Evolutionary conservation across 768 basidiomycete species (phyloP), one percentile per base, ranked within the genome.

Genomic region (Naganishia friedmannii): DNA sequence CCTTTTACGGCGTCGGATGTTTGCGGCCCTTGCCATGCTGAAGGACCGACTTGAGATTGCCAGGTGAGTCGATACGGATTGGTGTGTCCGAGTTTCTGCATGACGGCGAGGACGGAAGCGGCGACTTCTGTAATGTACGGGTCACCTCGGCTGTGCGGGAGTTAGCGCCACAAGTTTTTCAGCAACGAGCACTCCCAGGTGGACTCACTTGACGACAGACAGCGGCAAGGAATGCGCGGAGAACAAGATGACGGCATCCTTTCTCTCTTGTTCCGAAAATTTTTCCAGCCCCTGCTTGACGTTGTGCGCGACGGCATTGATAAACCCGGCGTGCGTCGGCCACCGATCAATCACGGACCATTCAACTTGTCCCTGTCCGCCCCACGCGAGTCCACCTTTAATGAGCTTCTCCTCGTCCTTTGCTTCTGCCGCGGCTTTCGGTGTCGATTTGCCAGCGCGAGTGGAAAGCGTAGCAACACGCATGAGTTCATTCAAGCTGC

Each of bases 321-420:
- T 86, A 76, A 98, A 90, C 4, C 96, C 96, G 6, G 89, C 85
- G 80, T 99, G 91, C 12, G 92, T 92, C 10, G 93, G 93, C 96
- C 96, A 99, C 31, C 96, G 87, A 83, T 99, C 96, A 77, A 99
- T 90, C 7, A 98, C 93, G 78, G 91, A 95, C 96, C 96, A 99
- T 76, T 92, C 86, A 28, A 99, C 74, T 82, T 83, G 57, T 84
- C 84, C 60, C 85, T 89, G 73, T 84, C 82, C 66, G 86, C 88
- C 32, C 88, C 89, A 45, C 83, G 87, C 86, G 67, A 72, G 46
- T 0, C 71, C 67, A 32, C 67, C 71, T 31, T 72, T 72, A 34
- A 70, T 75, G 82, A 83, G 78, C 67, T 74, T 73, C 13, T 54
- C 72, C 34, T 70, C 73, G 37, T 66, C 57, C 5, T 48, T 65